A percentile compares a stretch with the other conserved stretches of the same genome.
These are phyloP conservation scores for Colletotrichum euphorbiae DNA, from an alignment of 2,329 filamentous ascomycete species.

Conservation along the genomic window DNA sequence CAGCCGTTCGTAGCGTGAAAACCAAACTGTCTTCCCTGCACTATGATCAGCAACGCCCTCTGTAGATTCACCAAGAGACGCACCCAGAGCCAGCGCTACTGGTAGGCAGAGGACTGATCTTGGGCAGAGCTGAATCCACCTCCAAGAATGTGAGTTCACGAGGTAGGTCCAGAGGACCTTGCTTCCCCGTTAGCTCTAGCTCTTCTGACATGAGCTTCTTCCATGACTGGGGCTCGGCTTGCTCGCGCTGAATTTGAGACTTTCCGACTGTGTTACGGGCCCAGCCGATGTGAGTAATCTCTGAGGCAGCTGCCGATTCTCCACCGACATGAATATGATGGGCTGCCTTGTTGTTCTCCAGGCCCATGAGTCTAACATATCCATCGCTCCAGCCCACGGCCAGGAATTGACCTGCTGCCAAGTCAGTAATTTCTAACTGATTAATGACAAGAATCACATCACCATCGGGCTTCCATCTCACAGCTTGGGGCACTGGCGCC, in stretches of 20 bases:
- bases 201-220: slow-evolving; percentile 46
- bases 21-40: slow-evolving; percentile 66
- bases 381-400: slow-evolving; percentile 89
- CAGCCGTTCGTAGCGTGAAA: slow-evolving; percentile 76
- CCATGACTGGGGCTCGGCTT: slow-evolving; percentile 45
- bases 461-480: slow-evolving; percentile 79
- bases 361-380: slow-evolving; percentile 78
- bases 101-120: slow-evolving; percentile 75
- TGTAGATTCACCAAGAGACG: slow-evolving; percentile 46
- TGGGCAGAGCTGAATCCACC: slow-evolving; percentile 80
- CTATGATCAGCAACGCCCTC: slow-evolving; percentile 35
- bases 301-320: slow-evolving; percentile 48
- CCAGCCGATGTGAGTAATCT: slow-evolving; percentile 67
- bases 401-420: slow-evolving; percentile 75
- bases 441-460: slow-evolving; percentile 42
- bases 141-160: slow-evolving; percentile 80
- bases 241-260: slow-evolving; percentile 25
- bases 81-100: slow-evolving; percentile 72
- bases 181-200: slow-evolving; percentile 44
- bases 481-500: slow-evolving; percentile 57
- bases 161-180: slow-evolving; percentile 67
- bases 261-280: slow-evolving; percentile 55
- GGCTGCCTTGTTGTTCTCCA: slow-evolving; percentile 84
- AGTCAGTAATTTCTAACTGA: background rate
- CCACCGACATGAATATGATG: slow-evolving; percentile 73